A percentile compares a stretch with the other conserved stretches of the same genome.
Conservation (phyloP, 2,329 filamentous ascomycete genomes). For the Paecilomyces formosus region DNA sequence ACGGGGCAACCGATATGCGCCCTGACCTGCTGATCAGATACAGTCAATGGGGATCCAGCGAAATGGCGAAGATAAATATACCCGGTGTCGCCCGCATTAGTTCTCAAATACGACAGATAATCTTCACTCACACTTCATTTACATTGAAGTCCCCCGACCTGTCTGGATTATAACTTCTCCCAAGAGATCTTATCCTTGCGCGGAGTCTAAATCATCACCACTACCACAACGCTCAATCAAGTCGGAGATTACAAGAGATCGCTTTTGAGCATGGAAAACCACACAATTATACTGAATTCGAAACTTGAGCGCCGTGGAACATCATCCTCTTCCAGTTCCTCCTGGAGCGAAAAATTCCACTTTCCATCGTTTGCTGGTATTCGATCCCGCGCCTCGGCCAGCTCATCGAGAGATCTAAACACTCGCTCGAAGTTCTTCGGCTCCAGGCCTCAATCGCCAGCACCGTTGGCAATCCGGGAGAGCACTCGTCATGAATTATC, state of each 20-base stretch:
- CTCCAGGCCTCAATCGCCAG: conserved; percentile 14
- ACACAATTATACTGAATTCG: background rate
- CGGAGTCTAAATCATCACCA: background rate
- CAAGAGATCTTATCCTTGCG: background rate
- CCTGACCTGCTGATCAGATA: background rate
- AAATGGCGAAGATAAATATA: background rate
- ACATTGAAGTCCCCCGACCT: background rate
- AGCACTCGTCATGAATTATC: conserved; percentile 8
- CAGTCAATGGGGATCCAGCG: background rate
- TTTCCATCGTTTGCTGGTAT: background rate
- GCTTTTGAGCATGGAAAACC: background rate
- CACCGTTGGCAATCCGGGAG: conserved; percentile 10
- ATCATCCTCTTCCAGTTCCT: background rate
- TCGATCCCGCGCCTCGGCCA: background rate
- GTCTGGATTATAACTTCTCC: background rate
- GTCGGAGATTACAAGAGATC: background rate
- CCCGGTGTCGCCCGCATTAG: background rate
- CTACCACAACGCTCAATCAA: background rate
- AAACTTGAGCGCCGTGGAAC: background rate
- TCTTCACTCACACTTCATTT: background rate
- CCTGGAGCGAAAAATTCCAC: conserved; percentile 1
- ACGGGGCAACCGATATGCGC: background rate
- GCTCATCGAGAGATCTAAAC: background rate
- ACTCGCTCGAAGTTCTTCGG: conserved; percentile 10
- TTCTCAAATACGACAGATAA: background rate